These are phyloP conservation scores for Colletotrichum karsti DNA, from an alignment of 2,329 filamentous ascomycete species.

Conservation along the genomic window DNA sequence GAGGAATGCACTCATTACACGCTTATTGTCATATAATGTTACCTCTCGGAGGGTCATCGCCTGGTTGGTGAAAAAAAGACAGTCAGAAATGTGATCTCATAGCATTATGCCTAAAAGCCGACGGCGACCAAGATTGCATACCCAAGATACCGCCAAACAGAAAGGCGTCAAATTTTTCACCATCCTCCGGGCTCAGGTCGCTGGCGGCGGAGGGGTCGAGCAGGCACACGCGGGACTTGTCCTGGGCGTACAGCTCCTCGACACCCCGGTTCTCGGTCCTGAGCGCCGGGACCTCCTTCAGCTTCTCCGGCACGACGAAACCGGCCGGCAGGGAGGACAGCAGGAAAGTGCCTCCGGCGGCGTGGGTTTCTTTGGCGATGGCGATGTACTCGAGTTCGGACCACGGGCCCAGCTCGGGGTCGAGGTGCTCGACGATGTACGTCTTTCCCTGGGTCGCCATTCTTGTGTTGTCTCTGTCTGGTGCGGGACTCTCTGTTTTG, in stretches of 20 bases:
- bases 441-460: slow-evolving; percentile 61
- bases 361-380: slow-evolving; percentile 83
- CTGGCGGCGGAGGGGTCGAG: slow-evolving; percentile 85
- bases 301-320: slow-evolving; percentile 70
- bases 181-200: slow-evolving; percentile 87
- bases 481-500: not conserved
- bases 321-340: slow-evolving; percentile 80
- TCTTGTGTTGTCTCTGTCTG: not conserved
- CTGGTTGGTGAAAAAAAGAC: slow-evolving; percentile 57
- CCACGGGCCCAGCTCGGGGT: slow-evolving; percentile 93
- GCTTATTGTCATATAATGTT: slow-evolving; percentile 38
- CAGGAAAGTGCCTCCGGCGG: slow-evolving; percentile 74
- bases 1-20: not conserved
- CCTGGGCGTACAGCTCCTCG: slow-evolving; percentile 79
- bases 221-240: slow-evolving; percentile 83
- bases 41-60: slow-evolving; percentile 94
- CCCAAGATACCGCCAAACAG: slow-evolving; percentile 96
- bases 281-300: slow-evolving; percentile 68
- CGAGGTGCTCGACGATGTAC: slow-evolving; percentile 96
- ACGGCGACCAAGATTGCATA: slow-evolving; percentile 48
- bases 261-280: slow-evolving; percentile 80
- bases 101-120: slow-evolving; percentile 18
- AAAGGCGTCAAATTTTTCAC: slow-evolving; percentile 85
- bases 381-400: slow-evolving; percentile 91
- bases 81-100: slow-evolving; percentile 19